Base-by-base conservation (phyloP, 176 grass and related monocot species). In the Aegilops bicornis region DNA sequence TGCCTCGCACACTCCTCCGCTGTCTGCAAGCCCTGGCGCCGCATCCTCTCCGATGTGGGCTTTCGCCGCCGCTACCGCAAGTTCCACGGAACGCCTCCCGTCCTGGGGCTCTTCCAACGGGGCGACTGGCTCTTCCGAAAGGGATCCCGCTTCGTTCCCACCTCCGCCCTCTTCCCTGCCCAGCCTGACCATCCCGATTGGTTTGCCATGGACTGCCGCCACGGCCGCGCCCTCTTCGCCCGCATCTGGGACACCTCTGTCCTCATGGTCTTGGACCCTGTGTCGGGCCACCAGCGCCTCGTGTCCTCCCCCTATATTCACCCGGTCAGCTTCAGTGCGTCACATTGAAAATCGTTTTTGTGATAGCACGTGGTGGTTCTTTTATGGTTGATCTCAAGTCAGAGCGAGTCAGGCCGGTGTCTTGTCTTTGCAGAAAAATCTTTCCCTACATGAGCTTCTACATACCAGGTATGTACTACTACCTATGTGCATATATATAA, bases 21-120 rank as follows among this genome's bases (percentile, higher is more conserved):
- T 4, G 65, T 61, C 64, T 86, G 12, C 13, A 48, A 15, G 13
- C 45, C 45, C 45, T 48, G 45, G 45, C 45, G 45, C 45, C 45
- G 12, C 84, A 25, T 61, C 64, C 84, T 86, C 64, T 69, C 76
- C 12, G 64, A 14, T 24, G 15, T 10, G 16, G 16, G 32, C 16
- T 86, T 86, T 24, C 64, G 68, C 17, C 48, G 75, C 84, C 33
- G 64, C 48, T 79, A 86, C 84, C 64, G 75, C 75, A 17, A 33
- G 32, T 79, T 86, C 75, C 75, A 79, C 64, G 10, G 64, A 35
- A 12, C 8, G 4, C 73, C 73, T 25, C 72, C 83, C 19, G 7
- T 70, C 33, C 32, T 70, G 1, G 67, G 67, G 1, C 22, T 22
- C 33, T 37, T 70, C 64, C 1, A 31, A 7, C 1, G 19, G 16